Conservation (phyloP, 164 flowering plant genomes). For the Litsea cubeba region DNA sequence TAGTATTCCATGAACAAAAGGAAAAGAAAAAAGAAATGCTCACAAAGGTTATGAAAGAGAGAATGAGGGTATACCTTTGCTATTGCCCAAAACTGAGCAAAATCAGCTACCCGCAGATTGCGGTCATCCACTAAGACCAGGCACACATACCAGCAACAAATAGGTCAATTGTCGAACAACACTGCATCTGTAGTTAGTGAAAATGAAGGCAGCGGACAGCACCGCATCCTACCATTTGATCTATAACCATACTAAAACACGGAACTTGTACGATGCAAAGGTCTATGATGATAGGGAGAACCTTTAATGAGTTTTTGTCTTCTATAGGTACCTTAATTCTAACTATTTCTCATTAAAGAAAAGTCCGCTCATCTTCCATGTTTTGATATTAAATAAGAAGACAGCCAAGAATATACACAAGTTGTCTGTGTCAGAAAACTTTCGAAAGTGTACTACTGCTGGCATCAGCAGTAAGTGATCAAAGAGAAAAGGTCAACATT, state of each 20-base stretch:
- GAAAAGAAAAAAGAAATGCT: conserved; percentile 15
- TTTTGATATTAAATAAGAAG: conserved; percentile 6
- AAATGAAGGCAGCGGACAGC: conserved; percentile 77
- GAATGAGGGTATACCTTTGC: conserved; percentile 91
- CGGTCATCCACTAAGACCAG: conserved; percentile 99
- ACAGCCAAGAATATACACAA: conserved; percentile 8
- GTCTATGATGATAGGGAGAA: conserved; percentile 19
- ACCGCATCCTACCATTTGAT: conserved; percentile 61
- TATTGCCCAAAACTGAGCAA: conserved; percentile 99
- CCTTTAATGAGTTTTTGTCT: conserved; percentile 14
- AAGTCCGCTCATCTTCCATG: neutral
- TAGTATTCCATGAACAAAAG: neutral
- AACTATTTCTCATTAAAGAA: neutral
- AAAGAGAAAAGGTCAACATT: conserved; percentile 11
- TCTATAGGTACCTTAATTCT: conserved; percentile 7
- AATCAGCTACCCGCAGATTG: conserved; percentile 99
- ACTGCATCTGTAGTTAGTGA: conserved; percentile 95
- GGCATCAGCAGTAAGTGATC: conserved; percentile 7
- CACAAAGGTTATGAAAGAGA: conserved; percentile 38
- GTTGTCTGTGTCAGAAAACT: conserved; percentile 2
- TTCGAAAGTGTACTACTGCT: conserved; percentile 7
- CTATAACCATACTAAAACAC: conserved; percentile 43
- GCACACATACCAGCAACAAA: conserved; percentile 97
- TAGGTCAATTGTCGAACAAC: conserved; percentile 81
- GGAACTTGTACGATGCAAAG: conserved; percentile 23